A percentile compares a stretch with the other conserved stretches of the same genome.
Conservation (phyloP, 2,329 filamentous ascomycete species). For the Venturia asperata region DNA sequence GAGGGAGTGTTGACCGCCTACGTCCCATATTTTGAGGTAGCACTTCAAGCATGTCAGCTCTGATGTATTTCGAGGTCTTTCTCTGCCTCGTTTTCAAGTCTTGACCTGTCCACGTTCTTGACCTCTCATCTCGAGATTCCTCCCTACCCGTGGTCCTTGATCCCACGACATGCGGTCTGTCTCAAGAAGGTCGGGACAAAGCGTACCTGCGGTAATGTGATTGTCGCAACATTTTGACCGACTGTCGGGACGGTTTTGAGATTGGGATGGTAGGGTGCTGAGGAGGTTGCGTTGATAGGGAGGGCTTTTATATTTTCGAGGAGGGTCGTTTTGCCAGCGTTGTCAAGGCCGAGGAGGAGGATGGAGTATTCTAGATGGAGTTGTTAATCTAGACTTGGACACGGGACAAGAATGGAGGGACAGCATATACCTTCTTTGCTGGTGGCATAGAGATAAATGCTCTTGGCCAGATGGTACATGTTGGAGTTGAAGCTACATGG, state of each 20-base stretch:
- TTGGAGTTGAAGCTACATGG: constrained; percentile 9
- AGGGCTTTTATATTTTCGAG: constrained; percentile 92
- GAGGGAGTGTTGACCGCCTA: constrained; percentile 85
- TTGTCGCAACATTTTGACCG: constrained; percentile 91
- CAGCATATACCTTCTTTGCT: constrained; percentile 77
- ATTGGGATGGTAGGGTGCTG: constrained; percentile 55
- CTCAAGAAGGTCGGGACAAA: too few relatives aligned
- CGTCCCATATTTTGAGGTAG: constrained; percentile 98
- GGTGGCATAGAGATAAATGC: constrained; percentile 87
- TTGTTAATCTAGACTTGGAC: background rate
- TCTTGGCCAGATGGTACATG: constrained; percentile 97
- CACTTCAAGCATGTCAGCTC: constrained; percentile 40
- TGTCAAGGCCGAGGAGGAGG: constrained; percentile 93
- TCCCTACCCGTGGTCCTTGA: too few relatives aligned
- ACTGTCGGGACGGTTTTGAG: constrained; percentile 91
- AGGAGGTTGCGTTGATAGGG: constrained; percentile 55
- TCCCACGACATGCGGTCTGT: too few relatives aligned
- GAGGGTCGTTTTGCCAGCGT: constrained; percentile 96
- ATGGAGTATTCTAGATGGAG: constrained; percentile 75
- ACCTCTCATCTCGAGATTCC: too few relatives aligned
- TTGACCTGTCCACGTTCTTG: too few relatives aligned
- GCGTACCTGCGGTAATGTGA: constrained; percentile 64
- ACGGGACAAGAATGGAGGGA: background rate
- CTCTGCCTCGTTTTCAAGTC: too few relatives aligned
- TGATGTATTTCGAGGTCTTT: too few relatives aligned